Base-by-base conservation (phyloP, 1,284 basidiomycete genomes). In the Cutaneotrichosporon dermatis region DNA sequence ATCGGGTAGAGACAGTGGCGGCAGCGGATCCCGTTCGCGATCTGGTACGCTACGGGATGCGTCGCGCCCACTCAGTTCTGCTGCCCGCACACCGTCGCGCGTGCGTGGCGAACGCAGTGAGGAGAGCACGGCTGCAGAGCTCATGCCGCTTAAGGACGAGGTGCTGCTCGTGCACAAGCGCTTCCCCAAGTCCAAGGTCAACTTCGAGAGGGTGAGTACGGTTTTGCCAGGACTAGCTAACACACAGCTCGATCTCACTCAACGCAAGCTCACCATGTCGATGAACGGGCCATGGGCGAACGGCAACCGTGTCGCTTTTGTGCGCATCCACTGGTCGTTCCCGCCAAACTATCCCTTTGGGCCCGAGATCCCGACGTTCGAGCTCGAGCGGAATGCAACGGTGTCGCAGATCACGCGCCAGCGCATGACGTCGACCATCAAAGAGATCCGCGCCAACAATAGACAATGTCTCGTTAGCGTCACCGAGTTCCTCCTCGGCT, bases 211-310 rank as follows among this genome's bases (percentile, higher is more conserved):
- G 82, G 90, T 88, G 57, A 49, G 77, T 25, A 25, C 25, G 25
- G 25, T 25, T 25, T 25, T 25, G 25, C 25, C 25, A 25, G 25
- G 25, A 25, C 25, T 9, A n/a, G 16, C 51, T 54, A 33, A 49
- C 53, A 41, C n/a, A 25, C 69, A 92, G 88, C 85, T 89, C 57
- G 91, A 93, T 61, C 79, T 93, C 45, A 82, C 83, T 4, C 90
- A 86, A 69, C 83, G 91, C 35, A 88, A 85, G 13, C 90, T 90
- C 66, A 93, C 90, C 2, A 82, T 96, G 55, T 89, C 90, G 7
- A 80, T 96, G 51, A 87, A 92, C 69, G 91, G 91, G 0, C 92
- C 92, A 1, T 95, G 92, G 92, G 91, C 90, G 9, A 88, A 88
- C 59, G 84, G 75, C 80, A 12, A 87, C 84, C 67, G 74, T 9